A percentile compares a stretch with the other conserved stretches of the same genome.
Evolutionary conservation across 495 filamentous ascomycete species (phyloP).

Genomic region (Elaphomyces granulatus): DNA sequence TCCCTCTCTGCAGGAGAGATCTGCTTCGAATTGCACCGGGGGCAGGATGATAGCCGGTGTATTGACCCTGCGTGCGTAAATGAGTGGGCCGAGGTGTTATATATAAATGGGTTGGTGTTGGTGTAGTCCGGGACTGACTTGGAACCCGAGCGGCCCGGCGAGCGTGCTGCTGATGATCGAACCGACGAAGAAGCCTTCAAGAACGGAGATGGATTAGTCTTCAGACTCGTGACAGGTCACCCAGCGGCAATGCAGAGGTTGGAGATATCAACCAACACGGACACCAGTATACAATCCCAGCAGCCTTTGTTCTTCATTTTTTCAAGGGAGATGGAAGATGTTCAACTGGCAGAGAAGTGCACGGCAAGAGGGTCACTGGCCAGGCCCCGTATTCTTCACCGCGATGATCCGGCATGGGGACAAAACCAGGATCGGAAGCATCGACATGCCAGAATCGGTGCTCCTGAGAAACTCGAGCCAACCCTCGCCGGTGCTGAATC

Average conservation of each 20-base stretch:
- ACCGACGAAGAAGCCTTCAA: not conserved
- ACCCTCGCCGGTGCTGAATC: not conserved
- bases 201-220: not conserved
- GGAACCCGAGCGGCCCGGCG: not conserved
- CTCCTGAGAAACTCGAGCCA: not conserved
- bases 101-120: constrained; percentile 12
- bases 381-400: no score
- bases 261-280: not conserved
- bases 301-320: not conserved
- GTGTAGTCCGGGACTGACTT: constrained; percentile 10
- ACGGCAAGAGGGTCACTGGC: no score
- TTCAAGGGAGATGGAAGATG: not conserved
- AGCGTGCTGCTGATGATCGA: not conserved
- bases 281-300: not conserved
- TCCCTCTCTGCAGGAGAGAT: not conserved
- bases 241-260: not conserved
- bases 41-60: constrained; percentile 8
- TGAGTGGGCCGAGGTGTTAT: constrained; percentile 10
- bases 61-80: constrained; percentile 14
- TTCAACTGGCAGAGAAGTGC: constrained; percentile 1
- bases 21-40: constrained; percentile 8
- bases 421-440: no score
- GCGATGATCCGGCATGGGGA: no score
- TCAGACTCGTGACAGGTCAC: not conserved
- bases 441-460: not conserved